Evolutionary conservation across 2,329 filamentous ascomycete species (phyloP).

Genomic region (Alternaria arbusti): DNA sequence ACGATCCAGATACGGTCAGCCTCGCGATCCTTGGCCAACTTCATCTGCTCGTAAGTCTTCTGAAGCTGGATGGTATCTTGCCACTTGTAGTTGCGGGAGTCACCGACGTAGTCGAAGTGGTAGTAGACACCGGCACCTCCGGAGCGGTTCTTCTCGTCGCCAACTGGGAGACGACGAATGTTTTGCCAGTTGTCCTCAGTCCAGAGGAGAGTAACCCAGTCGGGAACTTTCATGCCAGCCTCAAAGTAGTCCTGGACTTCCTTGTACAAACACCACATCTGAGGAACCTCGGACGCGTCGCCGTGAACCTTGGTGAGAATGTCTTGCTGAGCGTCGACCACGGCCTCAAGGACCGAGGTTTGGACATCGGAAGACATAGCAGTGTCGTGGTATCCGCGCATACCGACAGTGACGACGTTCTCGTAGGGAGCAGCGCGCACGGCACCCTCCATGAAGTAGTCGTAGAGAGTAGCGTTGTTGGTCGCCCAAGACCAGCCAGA

Average conservation of each 20-base stretch:
- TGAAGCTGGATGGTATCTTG: conserved; percentile 71
- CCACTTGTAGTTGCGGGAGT: conserved; percentile 63
- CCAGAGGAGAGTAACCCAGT: conserved; percentile 72
- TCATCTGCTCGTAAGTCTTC: conserved; percentile 71
- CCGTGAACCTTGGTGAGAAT: conserved; percentile 65
- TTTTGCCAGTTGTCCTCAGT: conserved; percentile 75
- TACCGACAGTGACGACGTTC: conserved; percentile 69
- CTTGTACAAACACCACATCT: conserved; percentile 77
- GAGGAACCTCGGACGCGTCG: conserved; percentile 62
- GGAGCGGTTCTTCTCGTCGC: conserved; percentile 63
- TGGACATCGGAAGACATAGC: conserved; percentile 65
- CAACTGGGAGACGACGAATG: conserved; percentile 65
- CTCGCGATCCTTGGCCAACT: conserved; percentile 64
- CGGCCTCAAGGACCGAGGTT: conserved; percentile 63
- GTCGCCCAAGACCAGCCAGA: conserved; percentile 70
- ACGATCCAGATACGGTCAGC: conserved; percentile 70
- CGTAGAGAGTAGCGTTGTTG: conserved; percentile 71
- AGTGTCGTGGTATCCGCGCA: conserved; percentile 74
- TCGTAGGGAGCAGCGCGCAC: conserved; percentile 70
- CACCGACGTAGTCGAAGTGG: conserved; percentile 69
- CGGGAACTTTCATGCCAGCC: conserved; percentile 66
- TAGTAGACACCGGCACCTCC: conserved; percentile 73
- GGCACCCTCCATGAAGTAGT: conserved; percentile 73
- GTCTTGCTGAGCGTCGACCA: conserved; percentile 66
- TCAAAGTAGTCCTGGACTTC: conserved; percentile 75